Base-by-base conservation (phyloP, 306 rosid genomes). In the Rosa persica region DNA sequence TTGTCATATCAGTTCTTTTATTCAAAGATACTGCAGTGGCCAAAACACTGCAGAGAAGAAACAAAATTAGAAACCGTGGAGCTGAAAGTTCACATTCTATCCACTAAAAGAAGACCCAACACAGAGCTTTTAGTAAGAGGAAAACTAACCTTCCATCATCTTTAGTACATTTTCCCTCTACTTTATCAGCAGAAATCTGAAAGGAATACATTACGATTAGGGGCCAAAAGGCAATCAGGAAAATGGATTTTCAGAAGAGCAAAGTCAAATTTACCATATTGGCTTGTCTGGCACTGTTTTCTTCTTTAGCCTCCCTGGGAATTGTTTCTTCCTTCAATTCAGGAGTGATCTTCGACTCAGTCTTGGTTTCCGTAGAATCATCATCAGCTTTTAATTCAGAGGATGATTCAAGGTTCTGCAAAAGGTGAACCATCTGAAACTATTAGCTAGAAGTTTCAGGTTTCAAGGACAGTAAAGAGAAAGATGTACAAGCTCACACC, bases 341-440 rank as follows among this genome's bases (percentile, higher is more conserved):
- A 49, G 74, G 44, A 43, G 82, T 51, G 79, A 52, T 12, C 49
- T 78, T 83, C 12, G 78, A 46, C 52, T 85, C 83, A 60, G 85
- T 65, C 75, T 77, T 81, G 52, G 66, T 67, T 72, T 80, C 87
- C 7, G 43, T 12, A 66, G 76, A 72, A 8, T 36, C 82, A 75
- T 67, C 81, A 43, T 64, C 61, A 39, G 80, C 72, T 40, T 67
- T 69, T 12, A 66, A 67, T 43, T 88, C 85, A 16, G 78, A 77
- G 43, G 85, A 81, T 70, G 85, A 80, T 55, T 74, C 87, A 67
- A 85, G 85, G 62, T 80, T 79, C 98, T 94, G 81, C 60, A 39
- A 71, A 22, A 54, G 38, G 38, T 60, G 65, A 79, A 64, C 54
- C 69, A 34, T 64, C 22, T 16, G 39, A 62, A 64, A 79, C 27